Conservation (phyloP, 495 filamentous ascomycete genomes). For the Staphylotrichum tortipilum region DNA sequence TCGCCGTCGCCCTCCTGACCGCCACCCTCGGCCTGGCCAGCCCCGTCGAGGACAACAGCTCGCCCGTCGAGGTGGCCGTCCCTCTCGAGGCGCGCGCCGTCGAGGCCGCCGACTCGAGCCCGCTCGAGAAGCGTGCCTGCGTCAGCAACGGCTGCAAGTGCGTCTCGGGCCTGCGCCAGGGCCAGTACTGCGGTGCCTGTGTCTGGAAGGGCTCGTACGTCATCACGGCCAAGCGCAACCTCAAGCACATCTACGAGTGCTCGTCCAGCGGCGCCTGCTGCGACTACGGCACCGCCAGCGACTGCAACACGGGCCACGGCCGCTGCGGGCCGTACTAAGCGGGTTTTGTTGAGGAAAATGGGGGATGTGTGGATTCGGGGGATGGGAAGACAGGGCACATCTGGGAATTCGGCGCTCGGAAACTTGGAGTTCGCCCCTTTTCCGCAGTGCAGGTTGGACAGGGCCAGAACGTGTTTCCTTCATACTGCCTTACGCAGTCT, state of each 20-base stretch:
- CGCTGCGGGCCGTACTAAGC: neutral
- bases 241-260: slow-evolving; percentile 15
- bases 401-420: too few species aligned
- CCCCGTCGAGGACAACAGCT: neutral
- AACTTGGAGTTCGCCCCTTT: too few species aligned
- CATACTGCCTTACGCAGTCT: too few species aligned
- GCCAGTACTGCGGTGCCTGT: slow-evolving; percentile 12
- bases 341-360: too few species aligned
- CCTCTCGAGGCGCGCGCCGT: neutral
- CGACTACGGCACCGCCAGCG: slow-evolving; percentile 7
- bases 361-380: too few species aligned
- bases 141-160: slow-evolving; percentile 8
- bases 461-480: too few species aligned
- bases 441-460: too few species aligned
- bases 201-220: slow-evolving; percentile 3
- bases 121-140: slow-evolving; percentile 7
- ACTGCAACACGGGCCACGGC: slow-evolving; percentile 3
- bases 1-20: neutral
- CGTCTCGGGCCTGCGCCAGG: slow-evolving; percentile 7
- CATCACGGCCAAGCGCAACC: slow-evolving; percentile 7
- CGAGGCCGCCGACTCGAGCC: neutral
- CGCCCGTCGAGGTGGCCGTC: neutral
- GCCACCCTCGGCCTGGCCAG: slow-evolving; percentile 1
- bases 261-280: slow-evolving; percentile 12
- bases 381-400: too few species aligned